Conservation (phyloP, 352 stramenopile genomes). For the Globisporangium mamillatum region DNA sequence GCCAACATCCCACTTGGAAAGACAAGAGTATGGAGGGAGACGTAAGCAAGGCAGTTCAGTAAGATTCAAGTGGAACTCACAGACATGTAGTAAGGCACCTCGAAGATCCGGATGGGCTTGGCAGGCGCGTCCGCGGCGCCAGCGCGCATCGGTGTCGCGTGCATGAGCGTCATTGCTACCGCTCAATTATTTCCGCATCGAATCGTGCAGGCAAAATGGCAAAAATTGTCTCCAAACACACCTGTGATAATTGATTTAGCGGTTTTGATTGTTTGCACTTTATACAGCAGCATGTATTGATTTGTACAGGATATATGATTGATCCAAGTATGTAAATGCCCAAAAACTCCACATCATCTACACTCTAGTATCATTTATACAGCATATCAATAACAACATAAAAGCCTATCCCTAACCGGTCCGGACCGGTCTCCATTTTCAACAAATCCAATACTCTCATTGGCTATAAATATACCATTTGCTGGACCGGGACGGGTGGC, state of each 20-base stretch:
- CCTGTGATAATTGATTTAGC: too few species aligned
- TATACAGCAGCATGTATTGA: too few species aligned
- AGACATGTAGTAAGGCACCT: not conserved
- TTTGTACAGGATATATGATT: not conserved
- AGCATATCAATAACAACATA: not conserved
- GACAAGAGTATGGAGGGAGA: not conserved
- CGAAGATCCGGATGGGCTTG: slow-evolving; percentile 14
- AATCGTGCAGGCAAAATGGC: not conserved
- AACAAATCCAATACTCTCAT: not conserved
- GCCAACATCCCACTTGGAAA: slow-evolving; percentile 13
- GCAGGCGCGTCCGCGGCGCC: not conserved
- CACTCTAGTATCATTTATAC: too few species aligned
- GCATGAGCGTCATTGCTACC: slow-evolving; percentile 4
- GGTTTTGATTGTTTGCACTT: too few species aligned
- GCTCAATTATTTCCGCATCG: too few species aligned
- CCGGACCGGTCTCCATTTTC: not conserved
- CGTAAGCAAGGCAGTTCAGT: not conserved
- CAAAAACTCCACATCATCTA: too few species aligned
- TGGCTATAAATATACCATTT: slow-evolving; percentile 5
- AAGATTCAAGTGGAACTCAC: not conserved
- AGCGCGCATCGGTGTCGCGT: not conserved
- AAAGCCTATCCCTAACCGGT: slow-evolving; percentile 7
- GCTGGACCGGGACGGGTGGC: slow-evolving; percentile 11
- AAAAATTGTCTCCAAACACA: not conserved
- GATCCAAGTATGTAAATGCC: not conserved